Conservation (phyloP, 768 basidiomycete species). For the Auricularia auricula-judae region DNA sequence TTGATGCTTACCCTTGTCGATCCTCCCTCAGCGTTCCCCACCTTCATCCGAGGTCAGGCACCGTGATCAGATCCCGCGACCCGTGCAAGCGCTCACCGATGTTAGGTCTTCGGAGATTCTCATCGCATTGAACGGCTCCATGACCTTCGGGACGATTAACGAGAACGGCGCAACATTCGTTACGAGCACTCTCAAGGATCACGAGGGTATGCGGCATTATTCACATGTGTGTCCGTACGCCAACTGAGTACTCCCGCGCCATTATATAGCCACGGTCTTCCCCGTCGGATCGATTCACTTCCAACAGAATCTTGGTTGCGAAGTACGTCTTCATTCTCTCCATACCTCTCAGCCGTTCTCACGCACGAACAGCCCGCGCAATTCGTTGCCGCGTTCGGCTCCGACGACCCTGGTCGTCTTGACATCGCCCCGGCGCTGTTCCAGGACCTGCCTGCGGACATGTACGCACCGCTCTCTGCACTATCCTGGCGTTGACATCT, state of each 20-base stretch:
- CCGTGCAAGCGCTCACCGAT: neutral
- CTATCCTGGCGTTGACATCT: slow-evolving; percentile 9
- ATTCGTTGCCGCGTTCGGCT: slow-evolving; percentile 19
- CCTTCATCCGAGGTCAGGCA: neutral
- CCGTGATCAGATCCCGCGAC: neutral
- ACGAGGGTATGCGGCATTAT: neutral
- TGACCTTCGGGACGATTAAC: neutral
- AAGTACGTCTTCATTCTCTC: neutral
- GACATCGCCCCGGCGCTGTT: slow-evolving; percentile 18
- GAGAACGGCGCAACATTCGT: neutral
- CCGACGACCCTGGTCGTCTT: slow-evolving; percentile 18
- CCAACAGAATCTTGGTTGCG: slow-evolving; percentile 18
- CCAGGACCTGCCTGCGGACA: slow-evolving; percentile 3
- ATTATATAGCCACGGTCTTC: slow-evolving; percentile 13
- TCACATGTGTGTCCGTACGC: neutral
- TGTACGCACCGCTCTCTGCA: neutral
- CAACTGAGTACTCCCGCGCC: neutral
- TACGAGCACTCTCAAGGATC: neutral
- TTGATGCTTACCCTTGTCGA: neutral
- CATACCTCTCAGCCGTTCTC: neutral
- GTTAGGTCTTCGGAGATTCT: neutral
- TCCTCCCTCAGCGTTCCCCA: neutral
- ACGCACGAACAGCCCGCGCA: slow-evolving; percentile 10
- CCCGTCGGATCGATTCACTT: slow-evolving; percentile 19
- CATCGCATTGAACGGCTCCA: neutral